Evolutionary conservation across 495 filamentous ascomycete genomes (phyloP), one percentile per base, ranked within the genome.

Genomic region (Baudoinia panamericana): DNA sequence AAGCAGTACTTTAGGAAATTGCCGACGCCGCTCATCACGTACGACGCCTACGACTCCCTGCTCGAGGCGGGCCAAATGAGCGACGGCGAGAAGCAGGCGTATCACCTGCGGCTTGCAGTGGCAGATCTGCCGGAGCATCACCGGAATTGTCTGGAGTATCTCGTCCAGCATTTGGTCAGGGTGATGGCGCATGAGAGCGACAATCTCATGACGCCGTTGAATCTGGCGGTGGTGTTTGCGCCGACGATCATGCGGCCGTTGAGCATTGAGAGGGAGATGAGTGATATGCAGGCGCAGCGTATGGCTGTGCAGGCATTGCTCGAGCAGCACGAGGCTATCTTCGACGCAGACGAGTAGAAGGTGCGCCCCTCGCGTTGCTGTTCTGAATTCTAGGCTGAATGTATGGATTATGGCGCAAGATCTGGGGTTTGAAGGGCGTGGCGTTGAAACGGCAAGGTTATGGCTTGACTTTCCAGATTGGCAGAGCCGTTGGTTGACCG

Each of bases 1-100:
- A 99, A 99, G 62, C 88, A 95, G 57, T 99, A 96, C 58, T 93
- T 99, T 72, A 75, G 90, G 46, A 93, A 85, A 58, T 68, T 99
- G 19, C 92, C 92, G 0, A 83, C 69, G 7, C 92, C 92, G 3
- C 68, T 99, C 15, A 78, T 99, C 51, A 93, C 90, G 0, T 93
- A 77, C 58, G 86, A 93, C 15, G 73, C 90, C 16, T 99, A 99
- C 53, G 87, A 96, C 36, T 73, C 70, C 27, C 69, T 99, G 34
- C 69, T 99, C 32, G 87, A 94, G 32, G 81, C 81, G 5, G 43
- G 48, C 5, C 48, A 43, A 13, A 71, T 65, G 38, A 60, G 76
- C 78, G 68, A 61, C 34, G 61, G 80, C 33, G 56, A 66, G 41
- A 71, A 76, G 40, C 76, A 83, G 16, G 74, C 85, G 40, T 63